Evolutionary conservation across 1,284 basidiomycete genomes (phyloP).

Genomic region (Ustilago esculenta): DNA sequence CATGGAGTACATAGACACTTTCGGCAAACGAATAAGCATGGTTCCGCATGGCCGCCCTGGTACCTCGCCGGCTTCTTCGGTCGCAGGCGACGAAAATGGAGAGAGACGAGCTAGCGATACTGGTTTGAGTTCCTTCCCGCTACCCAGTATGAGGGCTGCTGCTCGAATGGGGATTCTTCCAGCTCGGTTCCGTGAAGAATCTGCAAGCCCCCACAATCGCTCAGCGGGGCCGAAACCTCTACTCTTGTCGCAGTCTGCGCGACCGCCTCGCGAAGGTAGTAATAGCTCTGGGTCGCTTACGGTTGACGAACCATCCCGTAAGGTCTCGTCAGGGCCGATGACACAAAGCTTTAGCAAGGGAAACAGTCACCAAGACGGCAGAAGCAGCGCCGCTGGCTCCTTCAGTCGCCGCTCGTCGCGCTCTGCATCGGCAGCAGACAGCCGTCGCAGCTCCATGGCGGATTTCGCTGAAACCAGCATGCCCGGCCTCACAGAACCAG

Average conservation of each 20-base stretch:
- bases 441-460: constrained; percentile 25
- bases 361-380: constrained; percentile 16
- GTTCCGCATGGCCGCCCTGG: constrained; percentile 15
- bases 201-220: constrained; percentile 11
- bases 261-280: constrained; percentile 54
- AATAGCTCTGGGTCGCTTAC: constrained; percentile 7
- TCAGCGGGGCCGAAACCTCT: constrained; percentile 53
- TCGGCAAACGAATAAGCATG: constrained; percentile 37
- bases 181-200: constrained; percentile 20
- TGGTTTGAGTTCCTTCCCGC: constrained; percentile 18
- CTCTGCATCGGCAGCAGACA: constrained; percentile 16
- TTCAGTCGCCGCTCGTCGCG: constrained; percentile 24
- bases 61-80: constrained; percentile 19
- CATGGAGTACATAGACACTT: constrained; percentile 46
- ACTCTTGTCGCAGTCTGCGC: constrained; percentile 43
- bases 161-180: constrained; percentile 46
- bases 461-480: constrained; percentile 29
- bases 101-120: constrained; percentile 27
- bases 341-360: constrained; percentile 37
- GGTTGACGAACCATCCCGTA: constrained; percentile 49
- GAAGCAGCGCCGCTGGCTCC: constrained; percentile 20
- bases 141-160: constrained; percentile 50
- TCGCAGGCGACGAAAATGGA: constrained; percentile 23
- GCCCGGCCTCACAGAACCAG: constrained; percentile 16
- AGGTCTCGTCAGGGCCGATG: constrained; percentile 56